Base-by-base conservation (phyloP, 2,329 filamentous ascomycete genomes). In the Epichloe brachyelytri region DNA sequence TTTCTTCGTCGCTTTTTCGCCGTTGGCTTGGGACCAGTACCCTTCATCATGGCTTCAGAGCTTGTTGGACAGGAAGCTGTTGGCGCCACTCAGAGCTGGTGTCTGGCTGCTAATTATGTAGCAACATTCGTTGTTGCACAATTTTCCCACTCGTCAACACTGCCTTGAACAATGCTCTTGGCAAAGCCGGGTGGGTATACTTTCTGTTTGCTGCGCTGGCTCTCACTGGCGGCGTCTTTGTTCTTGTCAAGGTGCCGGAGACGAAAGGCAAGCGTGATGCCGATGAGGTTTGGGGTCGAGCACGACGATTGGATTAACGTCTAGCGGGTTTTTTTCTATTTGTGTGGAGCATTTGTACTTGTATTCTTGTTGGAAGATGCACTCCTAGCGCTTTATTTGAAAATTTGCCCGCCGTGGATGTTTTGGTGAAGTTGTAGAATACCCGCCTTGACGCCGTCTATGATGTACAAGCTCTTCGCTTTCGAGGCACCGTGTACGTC, bases 101-200 rank as follows among this genome's bases (percentile, higher is more conserved):
- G 85, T 0, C 69, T 97, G 22, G 88, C 82, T 1, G 85, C 87
- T 14, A 97, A 93, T 66, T 97, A 94, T 75, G 75, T 88, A 26
- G 86, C 89, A 0, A 97, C 91, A 0, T 97, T 96, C 62, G 59
- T 95, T 20, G 89, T 98, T 2, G 90, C 91, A 0, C 89, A 96
- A 60, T 95, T 95, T 96, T 98, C 72, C 91, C 93, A 0, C 77
- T 96, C 19, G 67, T 95, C 54, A 94, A 95, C 62, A 78, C 80
- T 43, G 78, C 77, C 3, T 69, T 96, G 48, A 90, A 84, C 60
- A 64, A 68, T 0, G 61, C 67, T 3, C 65, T 83, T 11, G 80
- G 86, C 0, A 85, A 83, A 0, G 77, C 83, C 3, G 90, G 91
- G 1, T 86, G 84, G 71, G 85, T 93, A 0, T 98, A 95, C 64